phyloP scores from a whole-genome alignment of 108 stramenopile genomes.

The Pinguiococcus pyrenoidosus region DNA sequence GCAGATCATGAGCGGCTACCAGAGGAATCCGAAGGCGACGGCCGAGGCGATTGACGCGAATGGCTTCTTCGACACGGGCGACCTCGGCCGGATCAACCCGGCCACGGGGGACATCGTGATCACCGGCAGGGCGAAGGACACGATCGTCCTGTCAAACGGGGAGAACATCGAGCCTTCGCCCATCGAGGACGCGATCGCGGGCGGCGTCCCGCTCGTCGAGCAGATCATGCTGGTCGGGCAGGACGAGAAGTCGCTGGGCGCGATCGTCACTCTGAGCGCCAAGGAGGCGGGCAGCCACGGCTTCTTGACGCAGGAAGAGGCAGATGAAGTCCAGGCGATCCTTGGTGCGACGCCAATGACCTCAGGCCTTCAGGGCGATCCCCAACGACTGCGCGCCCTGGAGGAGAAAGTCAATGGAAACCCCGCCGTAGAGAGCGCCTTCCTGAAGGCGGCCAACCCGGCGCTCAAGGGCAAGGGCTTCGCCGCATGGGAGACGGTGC shows the following conservation, averaged over 20 bases:
- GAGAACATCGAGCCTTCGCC: slow-evolving; percentile 60
- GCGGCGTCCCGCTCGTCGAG: slow-evolving; percentile 57
- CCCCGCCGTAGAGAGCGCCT: background rate
- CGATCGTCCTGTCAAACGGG: slow-evolving; percentile 75
- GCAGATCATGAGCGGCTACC: slow-evolving; percentile 78
- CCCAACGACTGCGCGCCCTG: slow-evolving; percentile 43
- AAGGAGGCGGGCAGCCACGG: slow-evolving; percentile 49
- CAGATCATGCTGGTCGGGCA: slow-evolving; percentile 83
- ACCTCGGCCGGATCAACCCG: slow-evolving; percentile 67
- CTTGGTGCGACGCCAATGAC: slow-evolving; percentile 14
- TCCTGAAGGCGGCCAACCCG: slow-evolving; percentile 16
- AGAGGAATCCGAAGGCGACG: slow-evolving; percentile 67
- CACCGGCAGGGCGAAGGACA: slow-evolving; percentile 76
- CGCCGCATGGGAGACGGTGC: slow-evolving; percentile 52
- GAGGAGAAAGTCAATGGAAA: slow-evolving; percentile 38
- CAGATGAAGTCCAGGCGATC: background rate
- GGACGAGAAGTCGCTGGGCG: slow-evolving; percentile 63
- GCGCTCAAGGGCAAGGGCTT: slow-evolving; percentile 38
- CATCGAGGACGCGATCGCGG: slow-evolving; percentile 32
- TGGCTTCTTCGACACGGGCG: slow-evolving; percentile 83
- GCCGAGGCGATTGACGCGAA: slow-evolving; percentile 51
- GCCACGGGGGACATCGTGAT: slow-evolving; percentile 70
- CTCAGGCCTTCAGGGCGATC: slow-evolving; percentile 26
- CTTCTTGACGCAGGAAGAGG: slow-evolving; percentile 50
- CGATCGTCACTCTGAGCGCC: slow-evolving; percentile 53